phyloP scores from a whole-genome alignment of 768 basidiomycete species.

The Auricularia cornea region DNA sequence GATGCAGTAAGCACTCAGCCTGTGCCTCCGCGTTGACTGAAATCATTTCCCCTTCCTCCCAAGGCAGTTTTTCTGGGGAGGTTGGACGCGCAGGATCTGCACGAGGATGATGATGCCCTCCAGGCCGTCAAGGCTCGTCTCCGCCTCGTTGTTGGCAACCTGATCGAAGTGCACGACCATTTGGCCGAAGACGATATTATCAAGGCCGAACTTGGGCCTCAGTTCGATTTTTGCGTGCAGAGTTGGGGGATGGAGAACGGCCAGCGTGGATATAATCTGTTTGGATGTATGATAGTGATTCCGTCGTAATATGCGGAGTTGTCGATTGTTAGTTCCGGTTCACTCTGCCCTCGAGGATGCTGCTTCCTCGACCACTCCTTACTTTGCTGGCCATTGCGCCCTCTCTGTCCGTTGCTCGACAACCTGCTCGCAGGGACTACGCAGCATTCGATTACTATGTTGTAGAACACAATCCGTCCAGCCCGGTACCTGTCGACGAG shows the following conservation, averaged over 20 bases:
- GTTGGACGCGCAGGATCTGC: slow-evolving; percentile 36
- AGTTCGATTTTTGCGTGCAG: neutral
- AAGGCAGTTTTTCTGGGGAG: slow-evolving; percentile 6
- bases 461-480: slow-evolving; percentile 13
- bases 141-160: slow-evolving; percentile 38
- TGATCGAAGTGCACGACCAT: slow-evolving; percentile 32
- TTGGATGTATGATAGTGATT: neutral
- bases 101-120: slow-evolving; percentile 30
- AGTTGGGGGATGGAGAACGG: neutral
- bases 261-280: neutral
- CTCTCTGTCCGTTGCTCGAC: neutral
- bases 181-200: neutral
- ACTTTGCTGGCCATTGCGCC: neutral
- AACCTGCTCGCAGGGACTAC: slow-evolving; percentile 21
- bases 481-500: slow-evolving; percentile 10
- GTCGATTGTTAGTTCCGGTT: neutral
- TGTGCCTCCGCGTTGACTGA: slow-evolving; percentile 13
- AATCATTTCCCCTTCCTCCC: neutral
- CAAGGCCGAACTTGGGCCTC: neutral
- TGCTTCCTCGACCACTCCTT: neutral
- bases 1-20: slow-evolving; percentile 24
- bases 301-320: neutral
- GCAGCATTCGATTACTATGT: slow-evolving; percentile 35
- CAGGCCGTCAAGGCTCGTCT: slow-evolving; percentile 33
- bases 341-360: neutral